These are phyloP conservation scores for Chlamydomonas sp. DNA, from an alignment of 139 green algal genomes.

Conservation along the genomic window DNA sequence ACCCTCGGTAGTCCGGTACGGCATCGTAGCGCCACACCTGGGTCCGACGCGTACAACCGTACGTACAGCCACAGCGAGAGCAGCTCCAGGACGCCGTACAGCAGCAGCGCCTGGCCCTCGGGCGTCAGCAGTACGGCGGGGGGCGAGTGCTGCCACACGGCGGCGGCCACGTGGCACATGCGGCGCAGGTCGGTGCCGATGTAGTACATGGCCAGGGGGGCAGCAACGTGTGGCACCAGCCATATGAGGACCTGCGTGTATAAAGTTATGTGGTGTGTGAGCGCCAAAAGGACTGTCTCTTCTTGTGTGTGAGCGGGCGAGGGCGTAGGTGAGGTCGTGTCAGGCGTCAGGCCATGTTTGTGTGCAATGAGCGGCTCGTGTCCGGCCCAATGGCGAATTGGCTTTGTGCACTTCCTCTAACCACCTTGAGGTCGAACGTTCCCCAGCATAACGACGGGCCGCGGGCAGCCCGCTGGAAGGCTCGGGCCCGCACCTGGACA, in stretches of 20 bases:
- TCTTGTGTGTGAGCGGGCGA: too few relatives aligned
- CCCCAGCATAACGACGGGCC: neutral
- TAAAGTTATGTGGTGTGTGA: too few relatives aligned
- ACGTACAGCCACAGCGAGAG: neutral
- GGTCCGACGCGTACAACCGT: slow-evolving; percentile 11
- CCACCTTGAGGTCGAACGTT: slow-evolving; percentile 1
- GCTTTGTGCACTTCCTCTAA: neutral
- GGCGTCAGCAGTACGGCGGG: neutral
- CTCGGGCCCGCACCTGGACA: neutral
- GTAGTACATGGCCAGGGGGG: neutral
- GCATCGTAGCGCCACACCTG: neutral
- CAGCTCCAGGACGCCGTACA: neutral
- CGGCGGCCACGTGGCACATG: too few relatives aligned
- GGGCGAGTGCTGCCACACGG: too few relatives aligned
- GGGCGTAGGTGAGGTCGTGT: too few relatives aligned
- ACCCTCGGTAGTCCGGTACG: too few relatives aligned
- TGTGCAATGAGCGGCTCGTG: too few relatives aligned
- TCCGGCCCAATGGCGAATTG: too few relatives aligned
- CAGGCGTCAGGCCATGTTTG: too few relatives aligned
- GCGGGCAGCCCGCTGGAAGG: neutral
- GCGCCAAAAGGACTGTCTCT: too few relatives aligned
- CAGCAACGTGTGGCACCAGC: neutral
- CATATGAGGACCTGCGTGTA: neutral
- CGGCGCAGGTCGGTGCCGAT: too few relatives aligned
- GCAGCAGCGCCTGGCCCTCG: neutral